These are phyloP conservation scores for Cercospora sp. DNA, from an alignment of 2,329 filamentous ascomycete species.

Conservation along the genomic window DNA sequence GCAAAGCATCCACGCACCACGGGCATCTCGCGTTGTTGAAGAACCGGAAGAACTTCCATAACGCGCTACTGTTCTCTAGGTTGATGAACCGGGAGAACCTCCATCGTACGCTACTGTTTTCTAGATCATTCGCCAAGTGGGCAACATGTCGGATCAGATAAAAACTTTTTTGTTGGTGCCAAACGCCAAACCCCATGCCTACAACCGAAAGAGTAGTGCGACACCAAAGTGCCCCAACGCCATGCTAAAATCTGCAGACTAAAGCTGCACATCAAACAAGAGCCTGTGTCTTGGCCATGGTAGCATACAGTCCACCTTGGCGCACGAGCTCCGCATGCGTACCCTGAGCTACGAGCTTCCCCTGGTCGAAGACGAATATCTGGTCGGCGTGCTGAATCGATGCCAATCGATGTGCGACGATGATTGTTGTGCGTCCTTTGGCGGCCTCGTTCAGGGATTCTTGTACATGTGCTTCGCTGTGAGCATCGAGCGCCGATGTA, in stretches of 20 bases:
- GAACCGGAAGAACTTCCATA: neutral
- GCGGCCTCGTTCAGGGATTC: slow-evolving; percentile 45
- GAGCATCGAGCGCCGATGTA: slow-evolving; percentile 50
- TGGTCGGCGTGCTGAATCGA: slow-evolving; percentile 77
- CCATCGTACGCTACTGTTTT: neutral
- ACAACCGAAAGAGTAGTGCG: neutral
- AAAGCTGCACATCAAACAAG: slow-evolving; percentile 28
- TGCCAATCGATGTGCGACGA: slow-evolving; percentile 74
- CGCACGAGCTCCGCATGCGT: slow-evolving; percentile 60
- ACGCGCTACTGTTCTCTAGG: neutral
- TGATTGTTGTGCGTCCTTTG: slow-evolving; percentile 62
- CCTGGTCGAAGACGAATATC: slow-evolving; percentile 76
- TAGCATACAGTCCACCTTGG: slow-evolving; percentile 46
- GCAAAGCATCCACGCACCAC: neutral
- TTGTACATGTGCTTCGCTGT: slow-evolving; percentile 48
- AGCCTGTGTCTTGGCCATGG: slow-evolving; percentile 42
- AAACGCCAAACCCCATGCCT: neutral
- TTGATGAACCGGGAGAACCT: neutral
- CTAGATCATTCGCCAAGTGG: neutral
- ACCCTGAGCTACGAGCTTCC: slow-evolving; percentile 62
- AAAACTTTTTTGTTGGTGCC: neutral
- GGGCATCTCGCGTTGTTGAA: neutral
- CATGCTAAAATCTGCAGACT: slow-evolving; percentile 13
- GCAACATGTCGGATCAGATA: slow-evolving; percentile 1
- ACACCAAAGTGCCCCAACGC: slow-evolving; percentile 3